Base-by-base conservation (phyloP, 1,284 basidiomycete genomes). In the Ganoderma sinense region DNA sequence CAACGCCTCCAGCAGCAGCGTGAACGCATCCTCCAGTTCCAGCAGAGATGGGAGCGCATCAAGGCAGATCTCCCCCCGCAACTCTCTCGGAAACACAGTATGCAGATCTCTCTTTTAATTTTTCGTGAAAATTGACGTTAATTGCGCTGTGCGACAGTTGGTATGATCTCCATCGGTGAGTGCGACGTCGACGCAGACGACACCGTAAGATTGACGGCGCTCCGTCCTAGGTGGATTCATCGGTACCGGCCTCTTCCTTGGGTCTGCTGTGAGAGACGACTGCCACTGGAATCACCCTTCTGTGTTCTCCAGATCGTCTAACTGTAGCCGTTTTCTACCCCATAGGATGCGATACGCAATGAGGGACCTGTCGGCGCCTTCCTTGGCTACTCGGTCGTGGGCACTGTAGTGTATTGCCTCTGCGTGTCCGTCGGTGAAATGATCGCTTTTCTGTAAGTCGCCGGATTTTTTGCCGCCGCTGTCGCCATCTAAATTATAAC, bases 281-380 rank as follows among this genome's bases (percentile, higher is more conserved):
- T n/a, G n/a, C n/a, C n/a, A 51, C 20, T 6, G 1, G 18, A 56
- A 7, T 11, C 13, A 13, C 29, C n/a, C n/a, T 29, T 7, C 18
- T 56, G 1, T 29, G 36, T 11, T 39, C 29, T 11, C 29, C 23
- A 29, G 23, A 23, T 18, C 53, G 23, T 51, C 48, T n/a, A 7
- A 39, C 36, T 39, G 36, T 55, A 7, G 31, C 14, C 29, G 0
- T 56, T 20, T 18, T n/a, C 29, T 88, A 13, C 23, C 23, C 87
- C 78, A 77, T 90, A 75, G 91, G 89, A 70, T 88, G 90, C 63
- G 85, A 86, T 60, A 84, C 71, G 69, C 77, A 85, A 69, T 70
- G 91, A 90, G 45, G 92, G 91, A 1, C 92, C 80, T 23, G 72
- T 82, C 76, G 90, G 91, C 76, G 85, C 93, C 13, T 75, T 91